A percentile compares a stretch with the other conserved stretches of the same genome.
Evolutionary conservation across 805 yeast genomes (phyloP).

Genomic region (Candida argentea): DNA sequence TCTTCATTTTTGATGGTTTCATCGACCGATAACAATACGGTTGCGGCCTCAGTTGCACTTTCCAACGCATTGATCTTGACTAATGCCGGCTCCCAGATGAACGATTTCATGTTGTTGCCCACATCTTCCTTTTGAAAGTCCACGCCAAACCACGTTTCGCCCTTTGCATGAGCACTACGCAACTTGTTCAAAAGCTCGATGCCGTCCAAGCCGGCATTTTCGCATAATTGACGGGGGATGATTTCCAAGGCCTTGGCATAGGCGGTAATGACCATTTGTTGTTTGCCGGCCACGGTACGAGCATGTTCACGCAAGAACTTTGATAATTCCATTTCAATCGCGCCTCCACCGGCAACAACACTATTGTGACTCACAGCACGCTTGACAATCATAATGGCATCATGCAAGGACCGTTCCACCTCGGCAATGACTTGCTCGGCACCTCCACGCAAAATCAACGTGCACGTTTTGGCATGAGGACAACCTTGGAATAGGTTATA

Average conservation of each 20-base stretch:
- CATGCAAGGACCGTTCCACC: slow-evolving; percentile 94
- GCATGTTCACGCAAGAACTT: slow-evolving; percentile 80
- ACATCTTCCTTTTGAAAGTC: slow-evolving; percentile 79
- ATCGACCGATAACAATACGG: slow-evolving; percentile 86
- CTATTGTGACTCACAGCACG: slow-evolving; percentile 80
- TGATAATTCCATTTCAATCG: slow-evolving; percentile 95
- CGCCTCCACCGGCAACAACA: slow-evolving; percentile 98
- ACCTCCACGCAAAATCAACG: slow-evolving; percentile 90
- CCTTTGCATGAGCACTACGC: slow-evolving; percentile 90
- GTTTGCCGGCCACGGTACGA: slow-evolving; percentile 86
- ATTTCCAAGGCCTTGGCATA: slow-evolving; percentile 92
- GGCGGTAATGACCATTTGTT: slow-evolving; percentile 84
- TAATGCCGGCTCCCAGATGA: slow-evolving; percentile 97
- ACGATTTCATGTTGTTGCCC: slow-evolving; percentile 73
- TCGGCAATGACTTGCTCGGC: slow-evolving; percentile 98
- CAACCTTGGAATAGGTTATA: slow-evolving; percentile 90
- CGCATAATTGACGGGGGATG: slow-evolving; percentile 95
- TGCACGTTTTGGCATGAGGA: slow-evolving; percentile 87
- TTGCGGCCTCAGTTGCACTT: slow-evolving; percentile 96
- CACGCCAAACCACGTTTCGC: slow-evolving; percentile 85
- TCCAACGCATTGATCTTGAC: slow-evolving; percentile 89
- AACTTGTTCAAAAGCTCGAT: slow-evolving; percentile 86
- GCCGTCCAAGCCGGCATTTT: slow-evolving; percentile 97
- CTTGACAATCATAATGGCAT: slow-evolving; percentile 97
- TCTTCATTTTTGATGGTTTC: slow-evolving; percentile 80